A percentile compares a stretch with the other conserved stretches of the same genome.
phyloP scores from a whole-genome alignment of 495 filamentous ascomycete species.

The Podospora pseudoanserina region DNA sequence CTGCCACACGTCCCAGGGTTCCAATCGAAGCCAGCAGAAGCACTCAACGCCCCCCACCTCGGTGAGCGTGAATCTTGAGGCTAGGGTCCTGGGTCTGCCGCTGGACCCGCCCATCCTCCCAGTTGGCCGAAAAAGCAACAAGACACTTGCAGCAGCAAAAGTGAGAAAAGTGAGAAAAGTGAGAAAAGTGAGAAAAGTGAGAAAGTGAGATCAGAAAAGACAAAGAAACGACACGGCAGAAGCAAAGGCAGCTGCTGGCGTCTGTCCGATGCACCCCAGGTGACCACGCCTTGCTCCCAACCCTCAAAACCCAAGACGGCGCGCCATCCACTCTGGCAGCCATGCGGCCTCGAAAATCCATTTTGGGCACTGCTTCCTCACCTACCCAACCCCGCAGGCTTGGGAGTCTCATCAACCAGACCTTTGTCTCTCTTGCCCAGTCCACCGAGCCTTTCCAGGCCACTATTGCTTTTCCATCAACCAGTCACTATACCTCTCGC shows the following conservation, averaged over 20 bases:
- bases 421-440: neutral
- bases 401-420: slow-evolving; percentile 5
- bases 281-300: neutral
- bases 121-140: slow-evolving; percentile 3
- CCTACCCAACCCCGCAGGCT: slow-evolving; percentile 10
- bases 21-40: neutral
- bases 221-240: neutral
- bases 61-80: slow-evolving; percentile 6
- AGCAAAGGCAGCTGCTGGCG: neutral
- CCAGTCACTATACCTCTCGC: neutral
- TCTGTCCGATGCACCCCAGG: slow-evolving; percentile 8
- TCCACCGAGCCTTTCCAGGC: neutral
- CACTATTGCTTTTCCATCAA: neutral
- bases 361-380: slow-evolving; percentile 1
- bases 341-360: slow-evolving; percentile 11
- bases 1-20: neutral
- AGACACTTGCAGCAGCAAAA: neutral
- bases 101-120: slow-evolving; percentile 11
- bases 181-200: neutral
- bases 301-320: neutral
- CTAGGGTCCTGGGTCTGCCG: slow-evolving; percentile 4
- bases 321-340: slow-evolving; percentile 1
- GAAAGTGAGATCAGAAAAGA: neutral
- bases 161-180: too few species aligned
- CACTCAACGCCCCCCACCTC: neutral